Evolutionary conservation across 768 basidiomycete genomes (phyloP).

Genomic region (Trametes cinnabarina): DNA sequence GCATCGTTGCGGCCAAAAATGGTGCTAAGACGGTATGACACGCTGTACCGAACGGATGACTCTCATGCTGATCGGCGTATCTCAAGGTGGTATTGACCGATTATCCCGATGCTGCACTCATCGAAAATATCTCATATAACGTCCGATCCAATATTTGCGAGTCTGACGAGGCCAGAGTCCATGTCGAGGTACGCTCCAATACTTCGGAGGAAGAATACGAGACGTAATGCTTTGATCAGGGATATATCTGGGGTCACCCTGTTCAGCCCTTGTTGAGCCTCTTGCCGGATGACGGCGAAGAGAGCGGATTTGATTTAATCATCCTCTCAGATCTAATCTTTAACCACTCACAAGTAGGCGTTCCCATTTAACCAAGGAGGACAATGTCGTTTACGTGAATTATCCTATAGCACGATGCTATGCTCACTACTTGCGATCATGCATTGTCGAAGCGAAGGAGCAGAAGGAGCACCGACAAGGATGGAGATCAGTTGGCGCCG

Average conservation of each 20-base stretch:
- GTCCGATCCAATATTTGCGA: constrained; percentile 52
- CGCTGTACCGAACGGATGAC: too few species aligned
- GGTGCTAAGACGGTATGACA: constrained; percentile 64
- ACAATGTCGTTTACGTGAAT: neutral
- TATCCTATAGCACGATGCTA: constrained; percentile 65
- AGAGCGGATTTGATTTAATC: constrained; percentile 65
- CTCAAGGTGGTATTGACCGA: constrained; percentile 81
- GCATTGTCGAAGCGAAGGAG: constrained; percentile 19
- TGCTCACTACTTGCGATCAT: constrained; percentile 70
- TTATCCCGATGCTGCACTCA: constrained; percentile 77
- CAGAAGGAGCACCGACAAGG: neutral
- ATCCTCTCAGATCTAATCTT: constrained; percentile 93
- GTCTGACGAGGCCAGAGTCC: constrained; percentile 19
- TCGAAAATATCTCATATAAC: constrained; percentile 76
- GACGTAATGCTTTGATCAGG: constrained; percentile 37
- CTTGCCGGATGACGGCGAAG: constrained; percentile 19
- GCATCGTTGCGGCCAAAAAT: constrained; percentile 68
- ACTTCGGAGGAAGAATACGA: neutral
- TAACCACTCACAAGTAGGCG: constrained; percentile 85
- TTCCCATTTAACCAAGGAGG: neutral
- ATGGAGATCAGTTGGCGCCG: constrained; percentile 11
- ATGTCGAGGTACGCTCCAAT: constrained; percentile 36
- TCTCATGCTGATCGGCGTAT: neutral
- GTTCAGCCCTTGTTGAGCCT: constrained; percentile 44
- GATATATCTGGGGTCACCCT: constrained; percentile 80